Evolutionary conservation across 2,329 filamentous ascomycete species (phyloP), one percentile per base, ranked within the genome.

Genomic region (Ilyonectria sp.): DNA sequence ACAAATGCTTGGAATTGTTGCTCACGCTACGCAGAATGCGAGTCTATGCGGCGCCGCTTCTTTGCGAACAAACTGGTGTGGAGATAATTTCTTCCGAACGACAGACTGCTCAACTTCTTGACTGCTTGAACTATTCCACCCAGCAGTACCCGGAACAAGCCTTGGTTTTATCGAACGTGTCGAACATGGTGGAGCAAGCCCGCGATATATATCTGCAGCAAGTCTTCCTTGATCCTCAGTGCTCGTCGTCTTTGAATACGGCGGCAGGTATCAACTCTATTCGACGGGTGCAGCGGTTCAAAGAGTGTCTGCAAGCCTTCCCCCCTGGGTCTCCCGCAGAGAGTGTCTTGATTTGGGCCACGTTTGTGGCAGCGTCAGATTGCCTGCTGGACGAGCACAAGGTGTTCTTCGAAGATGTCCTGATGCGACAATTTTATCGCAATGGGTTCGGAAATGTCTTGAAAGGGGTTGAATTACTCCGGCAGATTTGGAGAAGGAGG

Each of bases 191-290:
- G 73, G 89, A 97, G 1, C 94, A 97, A 76, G 93, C 94, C 0
- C 92, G 93, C 4, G 89, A 91, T 2, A 97, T 97, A 55, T 96
- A 93, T 76, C 85, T 97, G 1, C 94, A 97, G 74, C 93, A 95
- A 79, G 92, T 73, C 4, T 19, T 71, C 0, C 69, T 70, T 1
- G 74, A 75, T 9, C 68, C 67, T 9, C 67, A 71, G 5, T 57
- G 65, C 2, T 49, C 60, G 0, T 74, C 68, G 7, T 72, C 68
- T 1, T 23, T 69, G 0, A 56, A 67, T 0, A 63, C 66, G 0
- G 10, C 54, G 15, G 62, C 65, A 0, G 17, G 19, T 0, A 67
- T 69, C 0, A 56, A 47, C 26, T 75, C 76, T 0, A 58, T 76
- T 2, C 60, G 58, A 0, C 70, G 75, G 0, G 74, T 77, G 0